phyloP scores from a whole-genome alignment of 2,329 filamentous ascomycete genomes.

The Aureobasidium sp. region DNA sequence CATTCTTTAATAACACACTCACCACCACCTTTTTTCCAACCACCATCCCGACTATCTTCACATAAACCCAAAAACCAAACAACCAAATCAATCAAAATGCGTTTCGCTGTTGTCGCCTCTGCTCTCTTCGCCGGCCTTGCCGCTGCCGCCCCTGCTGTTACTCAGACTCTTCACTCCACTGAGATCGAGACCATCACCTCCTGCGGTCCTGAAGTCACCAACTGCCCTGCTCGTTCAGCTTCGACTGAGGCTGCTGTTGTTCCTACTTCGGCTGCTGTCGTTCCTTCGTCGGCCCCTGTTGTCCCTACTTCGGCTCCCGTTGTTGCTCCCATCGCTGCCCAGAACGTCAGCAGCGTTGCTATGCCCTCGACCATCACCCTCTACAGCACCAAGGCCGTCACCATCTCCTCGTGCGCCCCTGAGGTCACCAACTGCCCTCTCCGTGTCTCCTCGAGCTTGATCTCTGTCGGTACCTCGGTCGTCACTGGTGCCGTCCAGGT shows the following conservation, averaged over 20 bases:
- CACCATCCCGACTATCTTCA: conserved; percentile 5
- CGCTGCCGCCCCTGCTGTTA: conserved; percentile 1
- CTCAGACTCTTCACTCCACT: conserved; percentile 14
- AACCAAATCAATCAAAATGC: conserved; percentile 20
- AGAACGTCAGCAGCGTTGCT: background rate
- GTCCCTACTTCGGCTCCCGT: background rate
- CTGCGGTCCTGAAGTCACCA: conserved; percentile 16
- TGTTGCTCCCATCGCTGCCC: background rate
- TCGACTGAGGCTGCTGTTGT: no score
- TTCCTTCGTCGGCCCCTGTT: background rate
- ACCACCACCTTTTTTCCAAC: conserved; percentile 13
- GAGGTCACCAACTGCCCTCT: conserved; percentile 29
- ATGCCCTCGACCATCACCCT: conserved; percentile 11
- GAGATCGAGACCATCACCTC: conserved; percentile 16
- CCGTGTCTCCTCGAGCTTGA: background rate
- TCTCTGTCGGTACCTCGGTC: conserved; percentile 6
- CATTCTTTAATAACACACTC: conserved; percentile 14
- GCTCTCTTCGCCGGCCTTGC: conserved; percentile 21
- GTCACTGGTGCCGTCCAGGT: background rate
- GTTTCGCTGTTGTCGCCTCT: conserved; percentile 22
- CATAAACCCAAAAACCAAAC: conserved; percentile 13
- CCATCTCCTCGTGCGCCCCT: conserved; percentile 32
- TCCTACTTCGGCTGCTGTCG: no score
- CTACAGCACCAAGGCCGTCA: conserved; percentile 24
- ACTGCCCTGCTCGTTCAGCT: conserved; percentile 12